Percentiles rank a stretch among this genome's conserved stretches.
phyloP scores from a whole-genome alignment of 2,329 filamentous ascomycete genomes.

The Coniochaeta ligniaria region DNA sequence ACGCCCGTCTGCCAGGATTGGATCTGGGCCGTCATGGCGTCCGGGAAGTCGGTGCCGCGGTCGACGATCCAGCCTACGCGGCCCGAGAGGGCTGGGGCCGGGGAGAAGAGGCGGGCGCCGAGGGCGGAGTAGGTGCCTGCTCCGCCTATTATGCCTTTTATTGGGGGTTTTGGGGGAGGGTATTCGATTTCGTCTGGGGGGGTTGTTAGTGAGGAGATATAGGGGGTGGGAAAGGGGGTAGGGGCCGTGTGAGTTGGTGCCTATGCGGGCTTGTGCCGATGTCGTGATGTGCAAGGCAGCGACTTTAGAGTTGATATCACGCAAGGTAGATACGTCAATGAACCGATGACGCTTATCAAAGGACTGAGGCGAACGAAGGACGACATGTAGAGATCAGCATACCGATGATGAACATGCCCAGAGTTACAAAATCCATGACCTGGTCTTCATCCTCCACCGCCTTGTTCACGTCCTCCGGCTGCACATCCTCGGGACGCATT shows the following conservation, averaged over 20 bases:
- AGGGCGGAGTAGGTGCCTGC: constrained; percentile 82
- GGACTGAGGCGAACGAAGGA: neutral
- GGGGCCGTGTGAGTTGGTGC: too few relatives aligned
- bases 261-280: too few relatives aligned
- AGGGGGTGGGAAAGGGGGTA: neutral
- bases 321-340: too few relatives aligned
- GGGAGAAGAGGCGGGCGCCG: constrained; percentile 82
- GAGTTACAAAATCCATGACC: constrained; percentile 57
- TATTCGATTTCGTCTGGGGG: constrained; percentile 79
- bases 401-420: constrained; percentile 73
- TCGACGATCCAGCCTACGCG: constrained; percentile 88
- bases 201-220: constrained; percentile 11
- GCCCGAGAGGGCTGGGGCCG: constrained; percentile 50
- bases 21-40: constrained; percentile 55
- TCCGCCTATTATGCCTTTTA: constrained; percentile 76
- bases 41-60: constrained; percentile 79
- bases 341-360: neutral
- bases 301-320: too few relatives aligned
- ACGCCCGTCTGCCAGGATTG: constrained; percentile 70
- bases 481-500: constrained; percentile 14
- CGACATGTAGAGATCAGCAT: constrained; percentile 17
- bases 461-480: constrained; percentile 10
- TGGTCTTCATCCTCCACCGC: constrained; percentile 19
- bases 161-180: constrained; percentile 58
- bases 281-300: too few relatives aligned